Evolutionary conservation across 768 basidiomycete species (phyloP), one percentile per base, ranked within the genome.

Genomic region (Rhodotorula toruloides): DNA sequence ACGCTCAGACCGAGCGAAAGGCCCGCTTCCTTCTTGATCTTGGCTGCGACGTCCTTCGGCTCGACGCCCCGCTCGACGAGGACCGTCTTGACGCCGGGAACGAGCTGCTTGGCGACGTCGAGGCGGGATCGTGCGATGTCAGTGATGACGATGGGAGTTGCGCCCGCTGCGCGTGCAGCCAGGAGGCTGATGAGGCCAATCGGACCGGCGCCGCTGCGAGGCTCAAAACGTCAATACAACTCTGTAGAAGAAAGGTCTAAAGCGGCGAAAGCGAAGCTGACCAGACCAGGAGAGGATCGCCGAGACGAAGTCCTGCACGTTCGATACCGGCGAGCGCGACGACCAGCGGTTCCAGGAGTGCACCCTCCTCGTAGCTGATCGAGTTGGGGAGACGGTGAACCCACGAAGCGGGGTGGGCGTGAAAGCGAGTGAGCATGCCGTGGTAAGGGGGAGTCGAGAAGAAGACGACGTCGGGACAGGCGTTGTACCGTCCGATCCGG

Each of bases 301-400:
- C 79, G 12, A 80, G 73, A 34, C 57, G 67, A 31, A 79, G 67
- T 12, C 72, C 75, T 9, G 78, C 76, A 31, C 79, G 71, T 65
- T 80, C 78, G 40, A 80, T 67, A 8, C 79, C 80, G 2, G 79
- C 79, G 16, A 81, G 63, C 9, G 78, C 79, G 16, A 81, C 80
- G 3, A 77, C 72, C 17, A 81, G 72, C 0, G 79, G 79, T 63
- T 80, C 80, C 60, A 77, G 76, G 0, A 80, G 71, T 1, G 78
- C 73, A 14, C 79, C 79, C 54, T 81, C 79, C 48, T 80, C 80
- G 68, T 58, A 81, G 12, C 75, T 72, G 37, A 80, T 72, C 66
- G 73, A 76, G 53, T 78, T 76, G 3, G 79, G 79, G 25, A 81
- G 63, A 47, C 73, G 74, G 71, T 81, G 79, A 0, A 81, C 72